These are phyloP conservation scores for Spinellus fusiger DNA, from an alignment of 192 early-diverging fungal species.

Conservation along the genomic window DNA sequence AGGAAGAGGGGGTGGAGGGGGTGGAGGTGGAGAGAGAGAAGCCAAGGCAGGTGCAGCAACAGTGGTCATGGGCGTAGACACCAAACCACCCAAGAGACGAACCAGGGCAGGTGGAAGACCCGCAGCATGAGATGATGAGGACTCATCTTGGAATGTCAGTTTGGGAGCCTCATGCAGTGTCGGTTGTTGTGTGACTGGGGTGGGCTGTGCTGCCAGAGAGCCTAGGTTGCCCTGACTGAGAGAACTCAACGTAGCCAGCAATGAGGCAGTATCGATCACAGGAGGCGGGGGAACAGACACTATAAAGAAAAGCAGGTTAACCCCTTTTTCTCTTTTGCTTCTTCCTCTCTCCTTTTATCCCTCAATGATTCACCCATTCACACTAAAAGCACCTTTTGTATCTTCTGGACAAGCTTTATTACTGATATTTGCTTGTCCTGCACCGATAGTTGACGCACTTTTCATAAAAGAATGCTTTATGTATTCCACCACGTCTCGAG, in stretches of 20 bases:
- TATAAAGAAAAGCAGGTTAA: neutral
- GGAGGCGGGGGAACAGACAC: neutral
- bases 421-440: neutral
- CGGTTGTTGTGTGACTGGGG: neutral
- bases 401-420: constrained; percentile 1
- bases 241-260: constrained; percentile 7
- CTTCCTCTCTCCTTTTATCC: neutral
- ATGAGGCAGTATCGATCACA: constrained; percentile 10
- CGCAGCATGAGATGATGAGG: neutral
- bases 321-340: neutral
- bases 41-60: neutral
- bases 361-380: neutral
- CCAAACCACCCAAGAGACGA: constrained; percentile 9
- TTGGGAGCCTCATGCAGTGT: neutral
- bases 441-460: neutral
- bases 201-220: constrained; percentile 1
- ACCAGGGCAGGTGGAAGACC: constrained; percentile 10
- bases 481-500: constrained; percentile 22
- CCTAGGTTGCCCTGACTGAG: constrained; percentile 12
- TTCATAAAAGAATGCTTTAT: constrained; percentile 20
- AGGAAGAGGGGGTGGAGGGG: neutral
- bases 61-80: neutral
- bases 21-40: neutral
- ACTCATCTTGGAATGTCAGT: neutral
- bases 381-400: constrained; percentile 8